A percentile compares a stretch with the other conserved stretches of the same genome.
Conservation (phyloP, 176 grass and related monocot species). For the Pharus latifolius region DNA sequence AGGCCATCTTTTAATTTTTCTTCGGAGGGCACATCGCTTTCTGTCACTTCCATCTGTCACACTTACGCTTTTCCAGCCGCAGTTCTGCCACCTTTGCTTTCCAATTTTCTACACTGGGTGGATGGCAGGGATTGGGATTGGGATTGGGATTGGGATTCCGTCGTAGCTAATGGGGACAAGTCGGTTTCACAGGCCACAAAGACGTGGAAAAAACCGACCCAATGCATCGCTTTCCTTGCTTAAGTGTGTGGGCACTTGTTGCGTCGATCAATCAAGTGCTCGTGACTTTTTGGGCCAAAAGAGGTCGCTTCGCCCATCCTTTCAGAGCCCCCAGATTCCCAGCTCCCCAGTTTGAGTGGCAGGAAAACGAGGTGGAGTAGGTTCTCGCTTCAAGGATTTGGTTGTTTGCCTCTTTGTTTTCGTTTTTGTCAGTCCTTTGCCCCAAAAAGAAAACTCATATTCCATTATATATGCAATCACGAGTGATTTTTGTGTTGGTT, state of each 20-base stretch:
- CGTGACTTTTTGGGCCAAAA: slow-evolving; percentile 27
- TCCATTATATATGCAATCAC: too few relatives aligned
- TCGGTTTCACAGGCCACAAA: not conserved
- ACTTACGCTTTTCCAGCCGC: not conserved
- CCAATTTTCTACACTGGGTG: not conserved
- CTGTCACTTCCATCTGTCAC: slow-evolving; percentile 3
- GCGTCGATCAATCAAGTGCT: slow-evolving; percentile 21
- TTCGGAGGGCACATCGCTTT: not conserved
- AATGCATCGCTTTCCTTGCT: not conserved
- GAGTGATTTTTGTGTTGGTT: too few relatives aligned
- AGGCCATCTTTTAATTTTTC: not conserved
- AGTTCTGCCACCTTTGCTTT: not conserved
- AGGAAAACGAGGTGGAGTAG: not conserved
- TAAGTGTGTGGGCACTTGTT: slow-evolving; percentile 5
- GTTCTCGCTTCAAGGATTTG: not conserved
- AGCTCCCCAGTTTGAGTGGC: not conserved
- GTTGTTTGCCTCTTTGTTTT: not conserved
- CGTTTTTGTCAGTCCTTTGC: too few relatives aligned
- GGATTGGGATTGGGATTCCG: not conserved
- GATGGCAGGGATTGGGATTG: not conserved
- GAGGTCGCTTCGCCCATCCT: slow-evolving; percentile 10
- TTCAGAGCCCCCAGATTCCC: slow-evolving; percentile 25
- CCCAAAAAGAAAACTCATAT: too few relatives aligned
- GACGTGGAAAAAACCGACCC: not conserved
- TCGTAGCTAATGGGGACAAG: not conserved